phyloP scores from a whole-genome alignment of 495 filamentous ascomycete genomes.

The Penicillium ochrochloron region DNA sequence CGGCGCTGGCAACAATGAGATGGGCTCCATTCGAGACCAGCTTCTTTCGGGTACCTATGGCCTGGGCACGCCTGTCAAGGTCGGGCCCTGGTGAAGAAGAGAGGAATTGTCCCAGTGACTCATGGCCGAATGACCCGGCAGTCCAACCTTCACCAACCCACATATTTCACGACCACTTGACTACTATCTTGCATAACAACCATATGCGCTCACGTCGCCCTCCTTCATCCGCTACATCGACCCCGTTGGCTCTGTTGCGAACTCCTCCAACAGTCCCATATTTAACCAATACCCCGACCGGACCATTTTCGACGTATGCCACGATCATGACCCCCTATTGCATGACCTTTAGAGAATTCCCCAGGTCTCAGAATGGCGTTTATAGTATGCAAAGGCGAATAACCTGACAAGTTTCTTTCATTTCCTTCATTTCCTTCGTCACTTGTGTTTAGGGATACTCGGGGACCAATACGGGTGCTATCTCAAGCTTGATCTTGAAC shows the following conservation, averaged over 20 bases:
- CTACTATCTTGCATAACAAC: constrained; percentile 16
- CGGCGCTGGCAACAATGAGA: constrained; percentile 50
- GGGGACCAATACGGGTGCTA: not conserved
- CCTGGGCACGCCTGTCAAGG: constrained; percentile 67
- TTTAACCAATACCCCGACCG: constrained; percentile 34
- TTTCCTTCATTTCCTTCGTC: constrained; percentile 7
- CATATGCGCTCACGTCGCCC: constrained; percentile 20
- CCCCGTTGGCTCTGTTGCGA: constrained; percentile 23
- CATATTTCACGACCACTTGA: constrained; percentile 14
- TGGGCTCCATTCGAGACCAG: constrained; percentile 76
- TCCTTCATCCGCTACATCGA: constrained; percentile 11
- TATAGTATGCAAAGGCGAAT: constrained; percentile 47
- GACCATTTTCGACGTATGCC: constrained; percentile 45
- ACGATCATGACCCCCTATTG: constrained; percentile 54
- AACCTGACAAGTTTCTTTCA: constrained; percentile 25
- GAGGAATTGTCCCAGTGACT: constrained; percentile 4
- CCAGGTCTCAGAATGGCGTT: constrained; percentile 50
- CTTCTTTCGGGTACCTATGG: constrained; percentile 79
- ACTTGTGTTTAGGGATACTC: not conserved
- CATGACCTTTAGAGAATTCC: constrained; percentile 52
- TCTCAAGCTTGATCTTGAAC: constrained; percentile 1
- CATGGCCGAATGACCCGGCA: not conserved
- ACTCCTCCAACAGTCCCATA: constrained; percentile 26
- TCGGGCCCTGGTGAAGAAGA: constrained; percentile 67
- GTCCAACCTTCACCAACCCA: not conserved